Evolutionary conservation across 345 rosid species (phyloP).

Genomic region (Aquilaria malaccensis): DNA sequence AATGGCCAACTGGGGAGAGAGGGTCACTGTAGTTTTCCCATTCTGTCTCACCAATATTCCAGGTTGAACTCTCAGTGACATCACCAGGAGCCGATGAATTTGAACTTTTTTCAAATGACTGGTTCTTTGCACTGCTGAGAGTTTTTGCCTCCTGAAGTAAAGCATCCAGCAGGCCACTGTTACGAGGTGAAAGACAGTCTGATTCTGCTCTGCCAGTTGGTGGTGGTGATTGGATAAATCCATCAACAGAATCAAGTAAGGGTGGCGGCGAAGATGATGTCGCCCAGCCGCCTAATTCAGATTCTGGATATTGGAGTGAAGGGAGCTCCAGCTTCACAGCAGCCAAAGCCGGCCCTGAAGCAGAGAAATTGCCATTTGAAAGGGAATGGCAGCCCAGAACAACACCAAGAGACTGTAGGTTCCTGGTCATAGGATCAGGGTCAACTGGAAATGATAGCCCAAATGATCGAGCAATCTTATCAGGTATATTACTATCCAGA

Average conservation of each 20-base stretch:
- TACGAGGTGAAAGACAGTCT: constrained; percentile 49
- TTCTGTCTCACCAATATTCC: constrained; percentile 44
- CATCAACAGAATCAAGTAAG: constrained; percentile 63
- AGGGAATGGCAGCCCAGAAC: constrained; percentile 73
- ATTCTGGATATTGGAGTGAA: constrained; percentile 98
- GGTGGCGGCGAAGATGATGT: constrained; percentile 50
- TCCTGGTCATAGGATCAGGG: constrained; percentile 40
- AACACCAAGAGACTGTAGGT: constrained; percentile 41
- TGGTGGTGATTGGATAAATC: constrained; percentile 81
- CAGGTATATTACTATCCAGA: constrained; percentile 29
- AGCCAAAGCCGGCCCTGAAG: constrained; percentile 74
- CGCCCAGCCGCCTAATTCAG: constrained; percentile 72
- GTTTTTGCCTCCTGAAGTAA: constrained; percentile 75
- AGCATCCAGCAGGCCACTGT: constrained; percentile 93
- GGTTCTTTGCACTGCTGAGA: constrained; percentile 57
- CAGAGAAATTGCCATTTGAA: constrained; percentile 74
- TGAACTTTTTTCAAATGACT: constrained; percentile 55
- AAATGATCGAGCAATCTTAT: constrained; percentile 38
- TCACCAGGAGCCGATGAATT: constrained; percentile 60
- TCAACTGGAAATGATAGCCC: constrained; percentile 42
- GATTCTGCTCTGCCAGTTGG: constrained; percentile 43
- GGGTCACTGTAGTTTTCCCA: constrained; percentile 54
- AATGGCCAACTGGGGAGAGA: constrained; percentile 49
- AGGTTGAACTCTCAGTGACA: constrained; percentile 38
- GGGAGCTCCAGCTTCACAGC: constrained; percentile 99